Evolutionary conservation across 2,329 filamentous ascomycete genomes (phyloP), one percentile per base, ranked within the genome.

Genomic region (Monosporascus sp.): DNA sequence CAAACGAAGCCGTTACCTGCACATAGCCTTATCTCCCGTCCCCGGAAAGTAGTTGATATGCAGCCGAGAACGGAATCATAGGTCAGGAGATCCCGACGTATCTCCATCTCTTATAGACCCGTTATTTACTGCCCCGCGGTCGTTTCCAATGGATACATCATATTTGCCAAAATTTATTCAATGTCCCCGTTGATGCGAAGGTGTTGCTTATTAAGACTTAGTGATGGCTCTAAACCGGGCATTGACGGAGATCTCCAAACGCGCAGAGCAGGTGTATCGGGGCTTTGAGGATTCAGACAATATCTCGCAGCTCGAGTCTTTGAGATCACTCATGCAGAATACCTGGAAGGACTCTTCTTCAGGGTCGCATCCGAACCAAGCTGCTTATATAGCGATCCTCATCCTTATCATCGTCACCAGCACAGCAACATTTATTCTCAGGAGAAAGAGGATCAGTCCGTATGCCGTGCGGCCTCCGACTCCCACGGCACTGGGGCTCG

Each of bases 401-500:
- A 47, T 54, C 4, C 41, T 64, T 2, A 35, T 66, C 18, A 36
- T 61, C 15, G 9, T 64, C 17, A 55, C 57, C 14, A 54, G 55
- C 18, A 44, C 50, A 15, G 47, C 49, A 24, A 54, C 51, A n/a
- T 62, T 61, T 24, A 22, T 59, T n/a, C 25, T 60, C 45, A 58
- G 55, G 24, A 57, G 55, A 50, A 54, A 50, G 37, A 60, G 43
- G 22, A 44, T 54, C 15, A 52, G 25, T 18, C 48, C 52, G n/a
- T 17, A 44, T 22, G 47, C 51, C 7, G 43, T 38, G 20, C 58
- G 63, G 15, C 59, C 63, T 22, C 45, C 53, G 18, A 64, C 62
- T 2, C 62, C 63, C 7, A 63, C 63, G 14, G 51, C 54, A 11
- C 60, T 60, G 24, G 55, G 52, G 18, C 60, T 65, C 31, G 64